phyloP scores from a whole-genome alignment of 805 yeast genomes.

The Naumovozyma dairenensis region DNA sequence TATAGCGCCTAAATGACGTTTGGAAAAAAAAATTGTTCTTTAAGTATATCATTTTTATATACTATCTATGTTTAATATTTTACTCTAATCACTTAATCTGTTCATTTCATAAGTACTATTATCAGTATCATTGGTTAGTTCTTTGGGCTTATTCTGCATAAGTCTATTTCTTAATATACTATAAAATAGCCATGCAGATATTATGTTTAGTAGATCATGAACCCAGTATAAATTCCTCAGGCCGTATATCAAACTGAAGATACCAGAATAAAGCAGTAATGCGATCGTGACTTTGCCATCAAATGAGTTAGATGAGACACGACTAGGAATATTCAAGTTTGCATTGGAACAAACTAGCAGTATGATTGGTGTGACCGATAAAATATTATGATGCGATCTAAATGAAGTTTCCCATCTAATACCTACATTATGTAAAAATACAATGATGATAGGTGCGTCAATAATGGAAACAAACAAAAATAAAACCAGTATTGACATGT shows the following conservation, averaged over 20 bases:
- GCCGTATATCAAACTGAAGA: slow-evolving; percentile 65
- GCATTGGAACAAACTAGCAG: slow-evolving; percentile 46
- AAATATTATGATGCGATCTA: slow-evolving; percentile 73
- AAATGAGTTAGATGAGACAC: slow-evolving; percentile 11
- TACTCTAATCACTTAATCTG: no score
- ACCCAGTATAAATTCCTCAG: slow-evolving; percentile 76
- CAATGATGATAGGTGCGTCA: slow-evolving; percentile 66
- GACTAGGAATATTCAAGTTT: slow-evolving; percentile 38
- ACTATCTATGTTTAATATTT: no score
- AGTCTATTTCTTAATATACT: slow-evolving; percentile 2
- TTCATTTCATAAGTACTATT: no score
- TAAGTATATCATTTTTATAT: no score
- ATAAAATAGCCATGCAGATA: slow-evolving; percentile 35
- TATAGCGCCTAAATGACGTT: no score
- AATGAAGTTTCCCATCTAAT: slow-evolving; percentile 78
- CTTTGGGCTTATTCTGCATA: not conserved
- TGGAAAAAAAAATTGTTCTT: no score
- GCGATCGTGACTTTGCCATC: slow-evolving; percentile 29
- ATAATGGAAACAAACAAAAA: slow-evolving; percentile 76
- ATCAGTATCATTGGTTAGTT: no score
- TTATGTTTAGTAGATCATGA: slow-evolving; percentile 62
- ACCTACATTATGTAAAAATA: slow-evolving; percentile 70
- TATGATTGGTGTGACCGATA: slow-evolving; percentile 68
- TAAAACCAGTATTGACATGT: slow-evolving; percentile 50
- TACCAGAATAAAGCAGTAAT: slow-evolving; percentile 41